These are phyloP conservation scores for Penicillium pancosmium DNA, from an alignment of 495 filamentous ascomycete species.

Conservation along the genomic window DNA sequence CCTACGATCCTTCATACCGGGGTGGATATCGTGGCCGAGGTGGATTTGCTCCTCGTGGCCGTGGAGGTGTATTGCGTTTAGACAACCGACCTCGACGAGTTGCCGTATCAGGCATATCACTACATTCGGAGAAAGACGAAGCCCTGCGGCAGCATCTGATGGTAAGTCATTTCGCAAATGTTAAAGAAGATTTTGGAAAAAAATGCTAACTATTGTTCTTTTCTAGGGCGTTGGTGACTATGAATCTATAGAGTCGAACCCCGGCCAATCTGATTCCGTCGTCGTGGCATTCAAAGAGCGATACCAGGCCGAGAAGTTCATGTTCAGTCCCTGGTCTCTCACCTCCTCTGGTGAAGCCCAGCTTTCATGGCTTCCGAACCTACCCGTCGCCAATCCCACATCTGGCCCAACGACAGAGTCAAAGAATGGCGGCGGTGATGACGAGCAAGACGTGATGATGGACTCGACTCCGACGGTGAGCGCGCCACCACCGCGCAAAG, in stretches of 20 bases:
- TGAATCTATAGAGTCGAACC: slow-evolving; percentile 70
- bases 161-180: slow-evolving; percentile 56
- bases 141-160: slow-evolving; percentile 82
- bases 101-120: slow-evolving; percentile 68
- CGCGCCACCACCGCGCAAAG: slow-evolving; percentile 22
- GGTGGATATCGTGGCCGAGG: slow-evolving; percentile 61
- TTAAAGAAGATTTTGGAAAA: not conserved
- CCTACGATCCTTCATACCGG: slow-evolving; percentile 47
- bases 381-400: slow-evolving; percentile 27
- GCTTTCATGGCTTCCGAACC: slow-evolving; percentile 68
- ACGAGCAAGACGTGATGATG: slow-evolving; percentile 44
- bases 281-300: slow-evolving; percentile 86
- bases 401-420: slow-evolving; percentile 23
- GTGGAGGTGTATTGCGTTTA: slow-evolving; percentile 69
- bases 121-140: slow-evolving; percentile 75
- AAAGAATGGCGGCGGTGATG: slow-evolving; percentile 34
- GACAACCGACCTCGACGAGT: slow-evolving; percentile 87
- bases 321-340: slow-evolving; percentile 67
- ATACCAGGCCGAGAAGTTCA: slow-evolving; percentile 84
- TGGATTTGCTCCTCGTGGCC: slow-evolving; percentile 35
- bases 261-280: slow-evolving; percentile 56
- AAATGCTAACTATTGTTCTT: slow-evolving; percentile 10
- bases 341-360: slow-evolving; percentile 77
- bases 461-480: slow-evolving; percentile 28
- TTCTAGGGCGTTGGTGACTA: slow-evolving; percentile 79